A percentile compares a stretch with the other conserved stretches of the same genome.
phyloP scores from a whole-genome alignment of 2,329 filamentous ascomycete genomes.

The Monilinia fructigena region DNA sequence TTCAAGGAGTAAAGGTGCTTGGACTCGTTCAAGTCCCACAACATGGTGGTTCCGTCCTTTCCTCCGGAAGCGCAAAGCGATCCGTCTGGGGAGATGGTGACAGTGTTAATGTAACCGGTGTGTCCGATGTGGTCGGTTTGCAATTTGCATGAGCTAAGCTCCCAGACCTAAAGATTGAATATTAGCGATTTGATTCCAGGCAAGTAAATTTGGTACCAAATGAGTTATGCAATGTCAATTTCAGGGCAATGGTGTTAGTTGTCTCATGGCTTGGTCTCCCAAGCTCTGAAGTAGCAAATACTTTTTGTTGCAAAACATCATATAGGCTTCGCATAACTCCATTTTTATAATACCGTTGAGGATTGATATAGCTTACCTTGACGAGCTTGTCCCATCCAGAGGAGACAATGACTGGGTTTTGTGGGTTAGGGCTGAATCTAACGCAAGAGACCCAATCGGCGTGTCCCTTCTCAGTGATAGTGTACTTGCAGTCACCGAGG shows the following conservation, averaged over 20 bases:
- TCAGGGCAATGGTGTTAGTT: slow-evolving; percentile 90
- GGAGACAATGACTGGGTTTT: slow-evolving; percentile 99
- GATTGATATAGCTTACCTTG: slow-evolving; percentile 71
- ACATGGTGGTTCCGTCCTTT: slow-evolving; percentile 99
- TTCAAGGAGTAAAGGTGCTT: slow-evolving; percentile 99
- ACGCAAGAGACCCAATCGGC: slow-evolving; percentile 99
- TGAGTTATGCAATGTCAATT: slow-evolving; percentile 39
- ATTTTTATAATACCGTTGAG: slow-evolving; percentile 27
- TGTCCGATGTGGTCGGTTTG: slow-evolving; percentile 99
- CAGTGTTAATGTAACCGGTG: slow-evolving; percentile 99
- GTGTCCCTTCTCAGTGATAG: slow-evolving; percentile 99
- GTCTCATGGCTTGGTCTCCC: slow-evolving; percentile 86
- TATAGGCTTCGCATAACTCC: slow-evolving; percentile 48
- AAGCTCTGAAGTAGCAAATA: slow-evolving; percentile 99
- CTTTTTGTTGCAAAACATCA: slow-evolving; percentile 92
- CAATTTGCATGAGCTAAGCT: slow-evolving; percentile 98
- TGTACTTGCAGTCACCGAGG: slow-evolving; percentile 99
- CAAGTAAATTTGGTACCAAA: slow-evolving; percentile 21
- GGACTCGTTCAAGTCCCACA: slow-evolving; percentile 99
- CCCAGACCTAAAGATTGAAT: slow-evolving; percentile 74
- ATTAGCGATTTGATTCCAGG: slow-evolving; percentile 26
- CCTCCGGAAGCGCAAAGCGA: slow-evolving; percentile 98
- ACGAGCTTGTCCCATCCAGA: slow-evolving; percentile 99
- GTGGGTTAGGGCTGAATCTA: slow-evolving; percentile 98
- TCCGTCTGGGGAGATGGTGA: slow-evolving; percentile 99